Evolutionary conservation across 495 filamentous ascomycete genomes (phyloP).

Genomic region (Friedmanniomyces simplex): DNA sequence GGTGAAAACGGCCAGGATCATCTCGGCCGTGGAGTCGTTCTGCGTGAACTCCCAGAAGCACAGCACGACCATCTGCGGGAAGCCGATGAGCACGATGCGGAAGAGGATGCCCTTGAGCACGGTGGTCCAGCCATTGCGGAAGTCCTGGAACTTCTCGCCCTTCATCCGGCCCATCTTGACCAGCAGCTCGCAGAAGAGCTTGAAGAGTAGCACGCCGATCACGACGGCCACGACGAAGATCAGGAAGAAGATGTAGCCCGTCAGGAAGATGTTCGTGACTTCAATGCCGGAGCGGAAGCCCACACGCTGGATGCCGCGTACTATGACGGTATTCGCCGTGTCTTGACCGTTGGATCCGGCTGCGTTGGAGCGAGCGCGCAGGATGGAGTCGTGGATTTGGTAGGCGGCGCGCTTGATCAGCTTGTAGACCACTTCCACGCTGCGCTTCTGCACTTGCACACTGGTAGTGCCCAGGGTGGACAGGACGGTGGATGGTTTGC

Average conservation of each 20-base stretch:
- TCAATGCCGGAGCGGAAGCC: conserved; percentile 81
- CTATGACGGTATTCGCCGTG: conserved; percentile 47
- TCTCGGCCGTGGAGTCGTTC: conserved; percentile 74
- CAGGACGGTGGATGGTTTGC: conserved; percentile 71
- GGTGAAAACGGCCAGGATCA: conserved; percentile 84
- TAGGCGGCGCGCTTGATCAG: conserved; percentile 36
- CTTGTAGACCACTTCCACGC: conserved; percentile 34
- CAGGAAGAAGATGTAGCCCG: conserved; percentile 81
- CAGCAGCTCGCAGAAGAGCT: conserved; percentile 62
- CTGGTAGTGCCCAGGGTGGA: conserved; percentile 64
- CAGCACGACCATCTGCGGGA: conserved; percentile 82
- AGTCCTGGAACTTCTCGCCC: conserved; percentile 81
- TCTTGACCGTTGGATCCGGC: not conserved
- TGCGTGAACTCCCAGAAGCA: conserved; percentile 92
- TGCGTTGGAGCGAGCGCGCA: conserved; percentile 4
- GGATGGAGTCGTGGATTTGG: conserved; percentile 1
- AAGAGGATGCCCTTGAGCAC: conserved; percentile 88
- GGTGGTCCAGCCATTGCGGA: conserved; percentile 82
- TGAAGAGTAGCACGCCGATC: conserved; percentile 66
- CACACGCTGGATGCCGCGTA: conserved; percentile 82
- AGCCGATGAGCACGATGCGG: conserved; percentile 82
- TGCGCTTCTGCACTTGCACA: conserved; percentile 74
- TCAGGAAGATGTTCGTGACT: conserved; percentile 87
- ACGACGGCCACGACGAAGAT: conserved; percentile 67
- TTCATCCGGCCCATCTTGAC: conserved; percentile 70